Conservation (phyloP, 2,329 filamentous ascomycete genomes). For the Fusarium ambrosium region DNA sequence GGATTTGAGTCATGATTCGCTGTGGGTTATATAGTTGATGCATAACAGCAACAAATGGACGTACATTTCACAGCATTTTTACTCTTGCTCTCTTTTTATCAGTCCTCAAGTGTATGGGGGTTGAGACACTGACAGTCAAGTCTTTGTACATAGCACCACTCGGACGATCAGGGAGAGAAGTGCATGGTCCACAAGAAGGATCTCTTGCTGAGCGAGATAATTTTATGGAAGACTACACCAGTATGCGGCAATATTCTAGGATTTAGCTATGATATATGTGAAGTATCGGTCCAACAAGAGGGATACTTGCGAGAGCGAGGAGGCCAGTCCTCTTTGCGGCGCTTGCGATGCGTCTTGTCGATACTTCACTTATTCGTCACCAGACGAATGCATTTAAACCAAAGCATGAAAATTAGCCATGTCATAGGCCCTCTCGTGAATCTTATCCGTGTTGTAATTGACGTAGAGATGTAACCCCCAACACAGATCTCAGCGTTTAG, state of each 20-base stretch:
- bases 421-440: not conserved
- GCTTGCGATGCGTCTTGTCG: not conserved
- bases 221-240: not conserved
- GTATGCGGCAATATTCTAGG: not conserved
- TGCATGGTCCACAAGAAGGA: not conserved
- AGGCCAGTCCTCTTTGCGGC: not conserved
- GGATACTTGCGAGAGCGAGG: not conserved
- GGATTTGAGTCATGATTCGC: conserved; percentile 18
- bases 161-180: not conserved
- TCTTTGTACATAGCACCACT: not conserved
- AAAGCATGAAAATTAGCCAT: accelerated
- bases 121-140: not conserved
- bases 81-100: not conserved
- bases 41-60: conserved; percentile 19
- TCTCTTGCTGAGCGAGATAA: not conserved
- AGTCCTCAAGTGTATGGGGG: not conserved
- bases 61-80: conserved; percentile 10
- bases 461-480: not conserved
- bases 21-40: conserved; percentile 35
- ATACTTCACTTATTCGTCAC: not conserved
- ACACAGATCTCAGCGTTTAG: not conserved
- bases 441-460: not conserved
- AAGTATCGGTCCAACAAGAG: not conserved
- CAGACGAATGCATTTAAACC: not conserved
- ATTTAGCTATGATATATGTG: not conserved